These are phyloP conservation scores for Mycena venus DNA, from an alignment of 768 basidiomycete genomes.

Conservation along the genomic window DNA sequence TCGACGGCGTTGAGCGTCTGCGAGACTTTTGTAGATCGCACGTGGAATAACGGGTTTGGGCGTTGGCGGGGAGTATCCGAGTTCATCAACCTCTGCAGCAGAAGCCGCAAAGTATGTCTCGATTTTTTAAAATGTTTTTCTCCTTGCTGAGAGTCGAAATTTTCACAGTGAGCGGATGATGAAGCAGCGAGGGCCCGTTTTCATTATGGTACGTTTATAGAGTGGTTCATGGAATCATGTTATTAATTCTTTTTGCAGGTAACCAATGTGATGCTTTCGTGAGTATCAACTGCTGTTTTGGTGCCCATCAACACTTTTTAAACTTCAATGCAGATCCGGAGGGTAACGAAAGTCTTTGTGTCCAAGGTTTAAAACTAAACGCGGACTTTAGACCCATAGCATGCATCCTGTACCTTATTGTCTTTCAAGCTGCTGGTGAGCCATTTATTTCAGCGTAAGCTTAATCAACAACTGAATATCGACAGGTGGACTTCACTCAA, in stretches of 20 bases:
- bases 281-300: constrained; percentile 29
- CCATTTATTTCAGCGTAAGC: constrained; percentile 49
- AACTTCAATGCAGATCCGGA: constrained; percentile 13
- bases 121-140: constrained; percentile 46
- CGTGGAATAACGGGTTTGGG: constrained; percentile 81
- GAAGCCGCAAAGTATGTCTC: constrained; percentile 64
- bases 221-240: not conserved
- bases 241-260: constrained; percentile 63
- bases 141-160: constrained; percentile 68
- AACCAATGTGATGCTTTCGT: constrained; percentile 79
- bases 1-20: not conserved
- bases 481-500: constrained; percentile 23
- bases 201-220: constrained; percentile 10
- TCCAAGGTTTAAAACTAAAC: not conserved
- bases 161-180: constrained; percentile 77
- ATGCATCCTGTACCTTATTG: constrained; percentile 74
- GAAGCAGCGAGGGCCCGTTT: constrained; percentile 67
- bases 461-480: not conserved
- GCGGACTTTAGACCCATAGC: constrained; percentile 61
- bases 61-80: constrained; percentile 85
- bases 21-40: not conserved
- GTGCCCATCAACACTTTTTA: not conserved
- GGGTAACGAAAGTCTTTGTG: constrained; percentile 39
- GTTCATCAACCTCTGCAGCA: constrained; percentile 75
- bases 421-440: constrained; percentile 76